phyloP scores from a whole-genome alignment of 176 grass and related monocot genomes.

The Oryza meyeriana region DNA sequence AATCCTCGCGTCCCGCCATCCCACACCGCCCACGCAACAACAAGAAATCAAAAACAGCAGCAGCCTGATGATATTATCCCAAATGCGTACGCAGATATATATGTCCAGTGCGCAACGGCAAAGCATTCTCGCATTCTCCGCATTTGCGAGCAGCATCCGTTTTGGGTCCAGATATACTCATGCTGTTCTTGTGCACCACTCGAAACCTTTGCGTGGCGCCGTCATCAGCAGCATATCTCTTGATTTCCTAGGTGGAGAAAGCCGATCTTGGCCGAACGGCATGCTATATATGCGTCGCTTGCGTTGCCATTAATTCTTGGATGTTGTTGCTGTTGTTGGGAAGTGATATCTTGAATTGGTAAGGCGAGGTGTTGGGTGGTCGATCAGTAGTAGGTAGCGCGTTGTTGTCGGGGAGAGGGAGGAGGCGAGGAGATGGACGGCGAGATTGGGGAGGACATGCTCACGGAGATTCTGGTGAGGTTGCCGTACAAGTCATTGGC shows the following conservation, averaged over 20 bases:
- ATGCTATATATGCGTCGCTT: background rate
- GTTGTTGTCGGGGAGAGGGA: background rate
- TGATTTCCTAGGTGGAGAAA: background rate
- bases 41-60: background rate
- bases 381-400: background rate
- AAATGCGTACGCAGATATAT: background rate
- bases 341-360: background rate
- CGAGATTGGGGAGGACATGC: conserved; percentile 51
- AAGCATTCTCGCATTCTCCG: background rate
- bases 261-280: background rate
- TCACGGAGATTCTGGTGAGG: conserved; percentile 61
- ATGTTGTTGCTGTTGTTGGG: background rate
- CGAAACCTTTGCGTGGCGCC: background rate
- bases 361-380: background rate
- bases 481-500: conserved; percentile 71
- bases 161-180: background rate
- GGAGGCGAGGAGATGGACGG: conserved; percentile 1
- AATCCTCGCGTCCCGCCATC: background rate
- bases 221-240: background rate
- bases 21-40: background rate
- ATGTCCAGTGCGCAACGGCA: background rate
- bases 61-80: background rate
- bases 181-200: background rate
- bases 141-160: background rate
- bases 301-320: background rate